phyloP scores from a whole-genome alignment of 345 rosid genomes.

The Bruguiera gymnorhiza region DNA sequence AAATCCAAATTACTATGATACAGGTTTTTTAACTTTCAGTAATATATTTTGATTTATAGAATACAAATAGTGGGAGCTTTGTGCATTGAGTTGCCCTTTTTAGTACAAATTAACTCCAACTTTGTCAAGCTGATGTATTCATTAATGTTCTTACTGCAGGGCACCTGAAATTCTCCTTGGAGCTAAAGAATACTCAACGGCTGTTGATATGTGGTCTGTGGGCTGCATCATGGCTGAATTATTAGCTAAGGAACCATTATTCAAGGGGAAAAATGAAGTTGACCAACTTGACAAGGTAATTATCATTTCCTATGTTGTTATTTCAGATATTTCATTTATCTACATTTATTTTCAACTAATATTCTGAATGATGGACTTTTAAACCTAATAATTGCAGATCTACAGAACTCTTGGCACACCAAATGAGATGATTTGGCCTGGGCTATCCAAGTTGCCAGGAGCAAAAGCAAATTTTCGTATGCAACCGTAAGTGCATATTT shows the following conservation, averaged over 20 bases:
- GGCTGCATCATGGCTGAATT: slow-evolving; percentile 95
- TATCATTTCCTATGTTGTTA: neutral
- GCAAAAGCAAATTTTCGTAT: slow-evolving; percentile 60
- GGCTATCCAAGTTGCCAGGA: slow-evolving; percentile 59
- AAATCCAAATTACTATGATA: too few relatives aligned
- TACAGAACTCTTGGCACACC: slow-evolving; percentile 81
- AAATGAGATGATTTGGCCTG: slow-evolving; percentile 64
- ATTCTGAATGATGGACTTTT: neutral
- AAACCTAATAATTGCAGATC: slow-evolving; percentile 39
- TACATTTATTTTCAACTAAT: neutral
- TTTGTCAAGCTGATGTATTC: slow-evolving; percentile 9
- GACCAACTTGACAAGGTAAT: slow-evolving; percentile 74
- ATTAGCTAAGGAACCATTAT: slow-evolving; percentile 64
- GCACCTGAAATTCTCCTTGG: slow-evolving; percentile 86
- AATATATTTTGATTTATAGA: too few relatives aligned
- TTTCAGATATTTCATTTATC: neutral
- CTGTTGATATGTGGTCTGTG: slow-evolving; percentile 93
- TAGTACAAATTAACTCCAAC: neutral
- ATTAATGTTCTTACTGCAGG: slow-evolving; percentile 36
- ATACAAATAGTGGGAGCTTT: too few relatives aligned
- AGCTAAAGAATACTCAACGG: slow-evolving; percentile 73
- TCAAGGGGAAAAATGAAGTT: slow-evolving; percentile 63
- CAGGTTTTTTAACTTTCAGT: too few relatives aligned
- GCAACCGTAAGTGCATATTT: slow-evolving; percentile 46
- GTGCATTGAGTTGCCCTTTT: neutral